A percentile compares a stretch with the other conserved stretches of the same genome.
phyloP scores from a whole-genome alignment of 306 rosid species.

The Pachyrhizus erosus region DNA sequence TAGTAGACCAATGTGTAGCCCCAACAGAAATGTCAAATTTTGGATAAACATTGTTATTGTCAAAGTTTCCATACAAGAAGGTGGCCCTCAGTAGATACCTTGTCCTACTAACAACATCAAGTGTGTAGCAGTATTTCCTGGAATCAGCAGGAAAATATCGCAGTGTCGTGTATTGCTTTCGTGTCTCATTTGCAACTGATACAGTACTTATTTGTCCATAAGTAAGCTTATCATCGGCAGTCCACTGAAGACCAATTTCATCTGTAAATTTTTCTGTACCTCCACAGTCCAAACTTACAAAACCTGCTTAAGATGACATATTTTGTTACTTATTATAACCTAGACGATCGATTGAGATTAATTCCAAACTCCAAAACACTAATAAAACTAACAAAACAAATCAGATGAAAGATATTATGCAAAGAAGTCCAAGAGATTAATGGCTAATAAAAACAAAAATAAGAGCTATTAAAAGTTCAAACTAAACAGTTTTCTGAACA shows the following conservation, averaged over 20 bases:
- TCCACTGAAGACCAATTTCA: constrained; percentile 82
- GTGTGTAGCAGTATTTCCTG: constrained; percentile 84
- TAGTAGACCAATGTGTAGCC: constrained; percentile 90
- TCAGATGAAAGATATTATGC: neutral
- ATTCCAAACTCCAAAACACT: neutral
- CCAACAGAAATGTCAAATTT: constrained; percentile 92
- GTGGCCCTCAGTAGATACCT: constrained; percentile 85
- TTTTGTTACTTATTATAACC: constrained; percentile 1
- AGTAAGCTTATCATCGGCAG: constrained; percentile 59
- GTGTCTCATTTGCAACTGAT: constrained; percentile 69
- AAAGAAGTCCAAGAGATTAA: constrained; percentile 1
- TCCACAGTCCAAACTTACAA: constrained; percentile 95
- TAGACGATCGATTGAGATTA: neutral
- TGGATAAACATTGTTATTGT: constrained; percentile 84
- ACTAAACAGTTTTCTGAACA: neutral
- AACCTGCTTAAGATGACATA: constrained; percentile 59
- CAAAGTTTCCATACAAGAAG: constrained; percentile 94
- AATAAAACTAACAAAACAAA: neutral
- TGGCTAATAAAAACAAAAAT: neutral
- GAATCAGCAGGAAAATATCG: constrained; percentile 89
- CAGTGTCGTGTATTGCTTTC: constrained; percentile 72
- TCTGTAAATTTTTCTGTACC: constrained; percentile 73
- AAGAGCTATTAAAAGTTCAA: neutral
- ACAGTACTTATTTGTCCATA: constrained; percentile 63
- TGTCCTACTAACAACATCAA: constrained; percentile 82